Evolutionary conservation across 306 rosid genomes (phyloP).

Genomic region (Fagus sylvatica): DNA sequence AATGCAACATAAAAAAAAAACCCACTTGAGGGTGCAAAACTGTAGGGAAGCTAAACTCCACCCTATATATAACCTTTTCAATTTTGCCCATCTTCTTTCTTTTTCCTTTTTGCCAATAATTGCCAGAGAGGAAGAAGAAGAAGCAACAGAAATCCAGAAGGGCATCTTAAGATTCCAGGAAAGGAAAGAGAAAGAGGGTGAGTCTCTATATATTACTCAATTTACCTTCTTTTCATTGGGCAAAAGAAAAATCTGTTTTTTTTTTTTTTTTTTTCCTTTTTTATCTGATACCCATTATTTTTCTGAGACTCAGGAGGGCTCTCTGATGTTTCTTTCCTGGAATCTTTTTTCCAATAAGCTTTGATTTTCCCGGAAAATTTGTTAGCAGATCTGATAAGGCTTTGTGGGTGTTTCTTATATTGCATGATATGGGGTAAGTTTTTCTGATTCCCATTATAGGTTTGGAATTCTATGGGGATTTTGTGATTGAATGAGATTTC

Average conservation of each 20-base stretch:
- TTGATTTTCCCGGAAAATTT: slow-evolving; percentile 4
- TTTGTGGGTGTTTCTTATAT: slow-evolving; percentile 27
- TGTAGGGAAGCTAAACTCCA: background rate
- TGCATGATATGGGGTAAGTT: slow-evolving; percentile 63
- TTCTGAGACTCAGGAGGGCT: slow-evolving; percentile 24
- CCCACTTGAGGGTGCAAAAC: background rate
- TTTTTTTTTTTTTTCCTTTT: background rate
- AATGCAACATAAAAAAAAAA: background rate
- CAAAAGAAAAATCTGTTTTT: background rate
- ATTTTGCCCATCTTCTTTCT: background rate
- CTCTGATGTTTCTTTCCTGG: slow-evolving; percentile 35
- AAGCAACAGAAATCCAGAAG: slow-evolving; percentile 8
- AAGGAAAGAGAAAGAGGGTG: background rate
- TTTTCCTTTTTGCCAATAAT: slow-evolving; percentile 6
- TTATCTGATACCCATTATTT: background rate
- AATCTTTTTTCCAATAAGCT: slow-evolving; percentile 26
- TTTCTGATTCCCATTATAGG: slow-evolving; percentile 29
- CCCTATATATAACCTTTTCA: background rate
- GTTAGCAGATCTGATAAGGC: slow-evolving; percentile 25
- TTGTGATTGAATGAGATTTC: background rate
- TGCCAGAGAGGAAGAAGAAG: slow-evolving; percentile 3
- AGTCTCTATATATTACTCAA: background rate
- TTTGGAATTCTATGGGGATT: slow-evolving; percentile 8
- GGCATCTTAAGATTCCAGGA: slow-evolving; percentile 21
- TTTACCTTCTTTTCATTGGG: background rate